These are phyloP conservation scores for Haberlea rhodopensis DNA, from an alignment of 257 asterid genomes.

Conservation along the genomic window DNA sequence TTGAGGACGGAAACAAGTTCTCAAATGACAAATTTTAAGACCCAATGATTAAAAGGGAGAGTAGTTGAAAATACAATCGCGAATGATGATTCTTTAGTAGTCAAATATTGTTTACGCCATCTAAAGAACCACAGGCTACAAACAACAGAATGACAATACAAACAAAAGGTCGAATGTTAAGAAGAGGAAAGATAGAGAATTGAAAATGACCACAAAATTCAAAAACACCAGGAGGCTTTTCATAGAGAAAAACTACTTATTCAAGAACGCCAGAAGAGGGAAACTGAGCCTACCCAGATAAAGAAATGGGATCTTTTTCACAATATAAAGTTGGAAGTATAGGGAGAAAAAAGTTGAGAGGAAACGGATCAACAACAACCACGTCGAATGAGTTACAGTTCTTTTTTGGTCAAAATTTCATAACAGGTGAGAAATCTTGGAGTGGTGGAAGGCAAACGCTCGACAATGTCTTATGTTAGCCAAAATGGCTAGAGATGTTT, in stretches of 20 bases:
- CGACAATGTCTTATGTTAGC: too few relatives aligned
- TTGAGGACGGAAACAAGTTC: slow-evolving; percentile 1
- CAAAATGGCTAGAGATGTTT: too few relatives aligned
- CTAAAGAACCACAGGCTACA: slow-evolving; percentile 22
- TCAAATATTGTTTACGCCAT: slow-evolving; percentile 22
- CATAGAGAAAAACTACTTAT: slow-evolving; percentile 20
- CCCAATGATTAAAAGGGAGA: background rate
- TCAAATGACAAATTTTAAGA: background rate
- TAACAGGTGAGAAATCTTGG: too few relatives aligned
- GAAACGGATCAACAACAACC: too few relatives aligned
- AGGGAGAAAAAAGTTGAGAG: slow-evolving; percentile 22
- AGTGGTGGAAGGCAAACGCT: too few relatives aligned
- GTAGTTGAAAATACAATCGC: slow-evolving; percentile 13
- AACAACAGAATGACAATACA: slow-evolving; percentile 15
- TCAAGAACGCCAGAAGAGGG: slow-evolving; percentile 21
- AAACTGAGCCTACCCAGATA: slow-evolving; percentile 35
- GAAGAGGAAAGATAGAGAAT: slow-evolving; percentile 15
- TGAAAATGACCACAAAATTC: slow-evolving; percentile 13
- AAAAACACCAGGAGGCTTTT: slow-evolving; percentile 26
- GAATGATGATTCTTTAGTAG: slow-evolving; percentile 1
- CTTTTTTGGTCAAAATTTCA: too few relatives aligned
- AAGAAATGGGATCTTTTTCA: slow-evolving; percentile 35
- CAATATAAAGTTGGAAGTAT: slow-evolving; percentile 15
- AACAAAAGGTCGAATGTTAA: slow-evolving; percentile 24
- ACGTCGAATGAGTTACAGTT: too few relatives aligned